Evolutionary conservation across 108 stramenopile species (phyloP).

Genomic region (Schizochytrium sp.): DNA sequence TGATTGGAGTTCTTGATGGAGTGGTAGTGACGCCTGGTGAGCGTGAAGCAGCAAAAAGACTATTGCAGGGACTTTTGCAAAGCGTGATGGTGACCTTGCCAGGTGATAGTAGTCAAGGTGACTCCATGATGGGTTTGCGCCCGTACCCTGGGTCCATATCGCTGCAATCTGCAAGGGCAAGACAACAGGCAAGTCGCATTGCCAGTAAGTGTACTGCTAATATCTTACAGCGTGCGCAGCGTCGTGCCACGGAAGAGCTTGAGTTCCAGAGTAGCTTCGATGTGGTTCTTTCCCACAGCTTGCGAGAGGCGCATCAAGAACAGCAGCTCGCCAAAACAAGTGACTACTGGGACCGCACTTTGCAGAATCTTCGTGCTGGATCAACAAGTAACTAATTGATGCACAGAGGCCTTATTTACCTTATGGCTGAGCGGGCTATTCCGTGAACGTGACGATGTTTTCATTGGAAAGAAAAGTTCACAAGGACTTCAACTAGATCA

Average conservation of each 20-base stretch:
- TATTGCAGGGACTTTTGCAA: neutral
- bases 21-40: slow-evolving; percentile 6
- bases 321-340: neutral
- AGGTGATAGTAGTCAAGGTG: too few species aligned
- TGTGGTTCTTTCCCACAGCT: neutral
- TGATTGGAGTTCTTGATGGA: neutral
- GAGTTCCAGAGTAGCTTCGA: slow-evolving; percentile 6
- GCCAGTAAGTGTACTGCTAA: neutral
- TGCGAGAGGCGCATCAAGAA: neutral
- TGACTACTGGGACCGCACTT: slow-evolving; percentile 26
- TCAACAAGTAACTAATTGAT: neutral
- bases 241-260: neutral
- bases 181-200: neutral
- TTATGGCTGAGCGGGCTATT: too few species aligned
- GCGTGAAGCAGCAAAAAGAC: neutral
- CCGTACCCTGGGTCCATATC: neutral
- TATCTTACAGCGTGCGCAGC: neutral
- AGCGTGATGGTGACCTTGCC: neutral
- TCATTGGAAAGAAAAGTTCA: too few species aligned
- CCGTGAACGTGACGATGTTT: too few species aligned
- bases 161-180: neutral
- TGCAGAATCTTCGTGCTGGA: neutral
- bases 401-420: neutral
- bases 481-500: too few species aligned
- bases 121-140: too few species aligned